These are phyloP conservation scores for Warburgia ugandensis DNA, from an alignment of 164 flowering plant species.

Conservation along the genomic window DNA sequence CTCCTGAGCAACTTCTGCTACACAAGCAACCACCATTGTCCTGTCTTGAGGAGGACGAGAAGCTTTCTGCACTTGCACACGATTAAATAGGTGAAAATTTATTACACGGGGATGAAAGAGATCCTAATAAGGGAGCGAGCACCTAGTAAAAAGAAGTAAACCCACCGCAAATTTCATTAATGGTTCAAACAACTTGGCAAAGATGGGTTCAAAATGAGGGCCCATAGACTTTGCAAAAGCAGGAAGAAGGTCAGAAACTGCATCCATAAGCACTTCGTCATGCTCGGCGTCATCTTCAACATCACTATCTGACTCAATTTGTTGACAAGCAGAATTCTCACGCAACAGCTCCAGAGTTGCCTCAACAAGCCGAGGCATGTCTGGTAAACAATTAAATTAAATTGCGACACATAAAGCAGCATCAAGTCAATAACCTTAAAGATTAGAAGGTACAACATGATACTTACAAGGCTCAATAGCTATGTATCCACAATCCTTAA, in stretches of 20 bases:
- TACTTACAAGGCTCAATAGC: constrained; percentile 71
- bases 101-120: background rate
- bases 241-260: constrained; percentile 93
- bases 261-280: constrained; percentile 98
- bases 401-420: background rate
- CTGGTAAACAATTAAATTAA: constrained; percentile 26
- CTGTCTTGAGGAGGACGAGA: constrained; percentile 84
- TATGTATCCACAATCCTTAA: constrained; percentile 66
- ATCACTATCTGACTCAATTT: constrained; percentile 69
- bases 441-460: background rate
- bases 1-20: constrained; percentile 96
- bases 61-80: constrained; percentile 52
- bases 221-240: constrained; percentile 97
- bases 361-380: constrained; percentile 71
- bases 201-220: constrained; percentile 73
- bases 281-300: constrained; percentile 70
- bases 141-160: constrained; percentile 7
- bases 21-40: constrained; percentile 97
- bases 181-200: constrained; percentile 71
- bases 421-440: background rate
- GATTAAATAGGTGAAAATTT: constrained; percentile 1
- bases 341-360: constrained; percentile 63
- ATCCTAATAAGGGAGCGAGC: background rate
- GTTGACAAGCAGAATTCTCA: constrained; percentile 87
- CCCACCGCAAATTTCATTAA: constrained; percentile 93